phyloP scores from a whole-genome alignment of 495 filamentous ascomycete genomes.

The Penicillium paxilli region DNA sequence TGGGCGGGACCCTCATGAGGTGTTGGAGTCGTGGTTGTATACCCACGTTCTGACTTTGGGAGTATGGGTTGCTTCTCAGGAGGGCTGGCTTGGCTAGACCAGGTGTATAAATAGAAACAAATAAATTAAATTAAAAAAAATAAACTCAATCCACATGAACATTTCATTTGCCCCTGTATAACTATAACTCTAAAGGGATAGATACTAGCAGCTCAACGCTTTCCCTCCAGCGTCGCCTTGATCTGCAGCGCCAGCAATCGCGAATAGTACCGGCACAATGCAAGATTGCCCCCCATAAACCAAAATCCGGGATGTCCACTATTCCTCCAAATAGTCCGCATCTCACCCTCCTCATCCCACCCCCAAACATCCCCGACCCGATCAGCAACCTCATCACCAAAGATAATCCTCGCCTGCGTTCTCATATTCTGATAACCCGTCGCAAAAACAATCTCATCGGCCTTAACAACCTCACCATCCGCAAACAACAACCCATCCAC shows the following conservation, averaged over 20 bases:
- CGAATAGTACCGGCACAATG: conserved; percentile 71
- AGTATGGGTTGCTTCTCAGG: conserved; percentile 33
- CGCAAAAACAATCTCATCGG: conserved; percentile 80
- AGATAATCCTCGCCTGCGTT: conserved; percentile 56
- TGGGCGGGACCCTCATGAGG: conserved; percentile 7
- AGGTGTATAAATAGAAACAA: conserved; percentile 1
- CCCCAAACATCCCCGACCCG: conserved; percentile 74
- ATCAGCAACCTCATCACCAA: conserved; percentile 70
- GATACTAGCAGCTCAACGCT: conserved; percentile 27
- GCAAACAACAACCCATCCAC: conserved; percentile 61
- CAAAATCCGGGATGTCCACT: conserved; percentile 77
- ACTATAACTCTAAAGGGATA: no score
- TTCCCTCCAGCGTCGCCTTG: conserved; percentile 60
- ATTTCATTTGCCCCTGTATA: no score
- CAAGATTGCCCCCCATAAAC: conserved; percentile 82
- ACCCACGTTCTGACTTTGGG: conserved; percentile 36
- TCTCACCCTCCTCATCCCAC: conserved; percentile 74
- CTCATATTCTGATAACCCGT: conserved; percentile 86
- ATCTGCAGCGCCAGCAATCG: conserved; percentile 75
- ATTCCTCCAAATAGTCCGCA: conserved; percentile 67
- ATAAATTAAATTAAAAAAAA: not conserved
- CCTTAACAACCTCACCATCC: conserved; percentile 66
- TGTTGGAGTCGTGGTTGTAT: conserved; percentile 31
- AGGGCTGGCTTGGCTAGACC: conserved; percentile 31
- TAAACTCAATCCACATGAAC: not conserved